Evolutionary conservation across 163 green algal genomes (phyloP), one percentile per base, ranked within the genome.

Genomic region (Volvox carteri): DNA sequence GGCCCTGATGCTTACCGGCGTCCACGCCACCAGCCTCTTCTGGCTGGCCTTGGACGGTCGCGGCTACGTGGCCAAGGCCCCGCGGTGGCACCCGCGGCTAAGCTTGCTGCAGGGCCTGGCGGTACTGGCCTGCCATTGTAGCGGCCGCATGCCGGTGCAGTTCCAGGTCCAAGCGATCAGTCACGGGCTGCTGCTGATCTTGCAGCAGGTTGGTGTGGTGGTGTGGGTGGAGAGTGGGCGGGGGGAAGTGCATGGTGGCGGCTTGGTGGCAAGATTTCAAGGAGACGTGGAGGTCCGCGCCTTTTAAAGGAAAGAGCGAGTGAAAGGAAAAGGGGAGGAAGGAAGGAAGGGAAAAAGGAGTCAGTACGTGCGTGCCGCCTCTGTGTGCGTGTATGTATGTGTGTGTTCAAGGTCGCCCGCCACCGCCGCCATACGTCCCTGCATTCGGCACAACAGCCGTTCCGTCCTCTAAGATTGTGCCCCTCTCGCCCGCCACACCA

Each of bases 141-240:
- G 41, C 42, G 81, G 81, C 21, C 46, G 75, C 4, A 23, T 72
- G 81, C 81, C 81, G 33, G 81, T 87, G 30, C 81, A 87, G 65
- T 87, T 87, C 33, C 81, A 87, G 67, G 81, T 87, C 21, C 81
- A 87, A 37, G 23, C 67, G 0, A 80, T 87, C 25, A 79, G 48
- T 35, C 48, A 87, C 39, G 67, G 81, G 0, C 4, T 80, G 46
- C 67, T 80, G 44, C 65, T 87, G 28, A 73, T 87, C 1, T 46
- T 87, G 65, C 81, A 87, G 81, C 81, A 86, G 78, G 78, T 86
- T 58, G 25, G 39, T 7, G 44, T 12, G 37, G 35, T 11, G 3
- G n/a, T 9, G 8, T n/a, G n/a, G n/a, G 68, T n/a, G 8, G 65
- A n/a, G 65, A 8, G 8, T 23, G 65, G 65, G 65, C 30, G 65